Evolutionary conservation across 192 early-diverging fungal genomes (phyloP), one percentile per base, ranked within the genome.

Genomic region (Coemansia sp.): DNA sequence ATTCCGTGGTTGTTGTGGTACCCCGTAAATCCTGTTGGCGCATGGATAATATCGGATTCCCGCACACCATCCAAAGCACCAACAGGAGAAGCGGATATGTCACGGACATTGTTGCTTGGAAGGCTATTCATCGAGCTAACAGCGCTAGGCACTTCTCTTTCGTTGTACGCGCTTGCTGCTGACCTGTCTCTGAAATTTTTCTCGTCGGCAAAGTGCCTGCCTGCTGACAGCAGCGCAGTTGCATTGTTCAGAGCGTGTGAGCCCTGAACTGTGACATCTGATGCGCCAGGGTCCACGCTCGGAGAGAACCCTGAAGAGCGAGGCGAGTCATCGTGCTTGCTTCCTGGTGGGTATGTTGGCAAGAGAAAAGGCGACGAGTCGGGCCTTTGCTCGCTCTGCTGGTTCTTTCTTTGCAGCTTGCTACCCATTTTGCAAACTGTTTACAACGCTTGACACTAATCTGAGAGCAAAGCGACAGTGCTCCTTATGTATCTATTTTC

Each of bases 241-340:
- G 76, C 76, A 58, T 66, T 79, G 40, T 53, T 59, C 51, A 79
- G 43, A 23, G 63, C 75, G 21, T 70, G 64, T 39, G 42, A 40
- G 23, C 18, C 39, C 18, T 61, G 59, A 40, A 58, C 45, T 6
- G 64, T 63, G 21, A 49, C 52, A n/a, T 72, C 71, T 2, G 64
- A 63, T 28, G 64, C 64, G 18, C 35, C 35, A 33, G 58, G 53
- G 52, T 53, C 66, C 21, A 67, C 61, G 34, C 71, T 60, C 21
- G 12, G 30, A 4, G 16, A 39, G 45, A 59, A 13, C 8, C 37
- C 57, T 13, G 64, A 66, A 12, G 53, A 58, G 53, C 52, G 46
- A 35, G 61, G 64, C 31, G 74, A 70, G 9, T 31, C 46, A 45
- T 48, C 56, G 30, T 68, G 58, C 25, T 56, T 64, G 33, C 64